These are phyloP conservation scores for Lactarius pseudohatsudake DNA, from an alignment of 768 basidiomycete species.

Conservation along the genomic window DNA sequence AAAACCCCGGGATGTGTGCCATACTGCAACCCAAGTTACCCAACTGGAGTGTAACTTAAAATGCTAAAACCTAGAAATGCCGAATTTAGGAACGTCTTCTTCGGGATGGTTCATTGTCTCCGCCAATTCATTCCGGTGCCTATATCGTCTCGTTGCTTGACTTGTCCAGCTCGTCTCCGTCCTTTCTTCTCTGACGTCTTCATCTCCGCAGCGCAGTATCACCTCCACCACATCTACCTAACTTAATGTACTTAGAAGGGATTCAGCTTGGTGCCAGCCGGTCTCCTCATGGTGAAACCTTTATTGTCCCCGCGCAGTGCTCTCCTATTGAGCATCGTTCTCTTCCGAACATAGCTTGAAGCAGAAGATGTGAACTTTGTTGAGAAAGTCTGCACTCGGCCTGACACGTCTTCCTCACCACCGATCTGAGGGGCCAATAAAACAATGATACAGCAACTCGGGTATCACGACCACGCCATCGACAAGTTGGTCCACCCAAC, in stretches of 20 bases:
- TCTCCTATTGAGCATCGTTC: not conserved
- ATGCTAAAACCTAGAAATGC: constrained; percentile 25
- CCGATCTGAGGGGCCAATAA: not conserved
- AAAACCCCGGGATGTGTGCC: constrained; percentile 5
- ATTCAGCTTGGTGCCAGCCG: not conserved
- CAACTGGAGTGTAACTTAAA: constrained; percentile 15
- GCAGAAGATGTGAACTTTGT: not conserved
- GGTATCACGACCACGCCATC: not conserved
- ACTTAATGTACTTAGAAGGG: not conserved
- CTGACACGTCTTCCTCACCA: not conserved
- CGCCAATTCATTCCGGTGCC: constrained; percentile 15
- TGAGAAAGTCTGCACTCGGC: not conserved
- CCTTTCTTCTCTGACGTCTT: not conserved
- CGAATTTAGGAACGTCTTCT: constrained; percentile 8
- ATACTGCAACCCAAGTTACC: not conserved
- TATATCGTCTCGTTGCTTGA: not conserved
- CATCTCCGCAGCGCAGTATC: constrained; percentile 6
- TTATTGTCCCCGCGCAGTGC: not conserved
- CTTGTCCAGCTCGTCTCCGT: not conserved
- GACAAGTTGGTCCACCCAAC: not conserved
- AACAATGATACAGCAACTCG: not conserved
- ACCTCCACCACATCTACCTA: not conserved
- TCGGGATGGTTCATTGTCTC: not conserved
- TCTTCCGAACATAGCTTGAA: not conserved
- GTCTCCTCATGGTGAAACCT: not conserved